Evolutionary conservation across 768 basidiomycete species (phyloP), one percentile per base, ranked within the genome.

Genomic region (Lentinula sp.): DNA sequence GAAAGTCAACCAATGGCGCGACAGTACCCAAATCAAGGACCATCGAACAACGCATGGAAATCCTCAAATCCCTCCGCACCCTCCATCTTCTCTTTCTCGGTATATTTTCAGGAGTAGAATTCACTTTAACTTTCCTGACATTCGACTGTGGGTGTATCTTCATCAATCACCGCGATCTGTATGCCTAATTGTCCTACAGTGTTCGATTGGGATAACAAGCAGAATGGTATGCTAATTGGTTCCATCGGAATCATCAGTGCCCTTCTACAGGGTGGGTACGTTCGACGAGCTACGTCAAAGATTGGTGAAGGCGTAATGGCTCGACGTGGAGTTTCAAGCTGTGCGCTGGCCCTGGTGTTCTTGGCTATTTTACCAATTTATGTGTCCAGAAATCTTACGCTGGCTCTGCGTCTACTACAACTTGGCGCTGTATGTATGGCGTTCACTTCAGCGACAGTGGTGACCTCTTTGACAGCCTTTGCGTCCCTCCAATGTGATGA

Each of bases 401-500:
- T 83, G 33, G 81, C 83, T 10, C 76, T 83, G 65, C 79, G 75
- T 41, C 74, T 86, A 16, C 75, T 90, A 15, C 85, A 84, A 68
- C 79, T 73, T n/a, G 88, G 91, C 6, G 91, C 93, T 0, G 80
- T 90, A 4, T 91, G 88, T 67, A 80, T 98, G 74, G 93, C 94
- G 4, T 97, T 94, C 76, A 97, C 96, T 4, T 91, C 88, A 63
- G 95, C 96, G 4, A 97, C 94, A 1, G 95, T 97, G 54, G 96
- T 99, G 63, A 98, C 91, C 69, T 85, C 92, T 8, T 78, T 99
- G 65, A 99, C 94, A 41, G 87, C 95, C 28, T 85, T 88, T 64
- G 96, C 95, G 9, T 95, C 93, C 13, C 71, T 95, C 65, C 93
- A 95, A 73, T 95, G 93, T 64, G 91, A 96, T 68, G 91, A 94